These are phyloP conservation scores for Isatis lusitanica DNA, from an alignment of 441 rosid genomes.

Conservation along the genomic window DNA sequence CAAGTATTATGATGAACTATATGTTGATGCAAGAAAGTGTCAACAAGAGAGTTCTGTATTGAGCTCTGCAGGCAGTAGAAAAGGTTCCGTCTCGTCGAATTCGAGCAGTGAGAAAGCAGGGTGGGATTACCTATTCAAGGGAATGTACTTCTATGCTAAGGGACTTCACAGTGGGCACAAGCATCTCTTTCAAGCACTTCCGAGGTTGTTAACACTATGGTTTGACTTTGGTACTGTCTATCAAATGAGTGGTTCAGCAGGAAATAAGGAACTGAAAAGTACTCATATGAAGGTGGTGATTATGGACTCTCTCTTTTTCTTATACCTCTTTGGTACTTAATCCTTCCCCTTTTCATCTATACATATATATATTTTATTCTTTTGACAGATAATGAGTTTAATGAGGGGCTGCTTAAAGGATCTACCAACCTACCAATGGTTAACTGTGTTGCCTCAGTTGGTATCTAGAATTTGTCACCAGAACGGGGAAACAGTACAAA, in stretches of 20 bases:
- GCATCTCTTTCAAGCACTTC: conserved; percentile 98
- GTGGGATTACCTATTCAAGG: conserved; percentile 84
- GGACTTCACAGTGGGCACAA: conserved; percentile 96
- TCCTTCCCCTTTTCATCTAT: conserved; percentile 4
- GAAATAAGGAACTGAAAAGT: conserved; percentile 71
- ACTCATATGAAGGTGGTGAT: conserved; percentile 73
- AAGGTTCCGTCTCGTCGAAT: conserved; percentile 57
- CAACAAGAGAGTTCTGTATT: conserved; percentile 76
- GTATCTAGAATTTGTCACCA: conserved; percentile 99
- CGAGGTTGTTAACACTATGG: conserved; percentile 97
- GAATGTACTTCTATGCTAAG: conserved; percentile 85
- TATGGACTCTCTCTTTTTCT: conserved; percentile 18
- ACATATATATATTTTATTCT: conserved; percentile 12
- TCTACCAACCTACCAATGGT: conserved; percentile 96
- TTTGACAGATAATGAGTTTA: conserved; percentile 77
- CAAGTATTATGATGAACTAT: conserved; percentile 93
- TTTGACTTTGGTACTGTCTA: conserved; percentile 93
- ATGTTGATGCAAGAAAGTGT: conserved; percentile 93
- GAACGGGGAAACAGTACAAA: conserved; percentile 78
- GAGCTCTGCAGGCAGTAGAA: conserved; percentile 48
- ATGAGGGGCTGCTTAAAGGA: conserved; percentile 97
- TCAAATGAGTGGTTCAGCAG: conserved; percentile 55
- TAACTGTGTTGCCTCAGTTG: conserved; percentile 92
- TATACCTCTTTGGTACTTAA: conserved; percentile 3
- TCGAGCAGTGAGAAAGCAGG: conserved; percentile 63